phyloP scores from a whole-genome alignment of 1,284 basidiomycete species.

The Tylopilus orsonianus region DNA sequence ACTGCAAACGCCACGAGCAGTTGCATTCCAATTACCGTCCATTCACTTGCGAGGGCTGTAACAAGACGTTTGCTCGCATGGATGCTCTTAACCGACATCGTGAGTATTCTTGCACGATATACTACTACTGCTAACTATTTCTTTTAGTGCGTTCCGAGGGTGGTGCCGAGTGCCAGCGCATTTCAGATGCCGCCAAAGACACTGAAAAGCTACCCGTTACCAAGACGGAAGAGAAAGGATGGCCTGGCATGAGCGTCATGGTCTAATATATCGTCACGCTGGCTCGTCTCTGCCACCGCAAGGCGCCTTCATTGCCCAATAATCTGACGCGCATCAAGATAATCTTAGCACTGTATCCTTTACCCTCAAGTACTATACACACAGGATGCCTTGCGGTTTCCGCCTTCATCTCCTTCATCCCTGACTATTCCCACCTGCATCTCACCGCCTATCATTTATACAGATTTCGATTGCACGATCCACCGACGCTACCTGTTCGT shows the following conservation, averaged over 20 bases:
- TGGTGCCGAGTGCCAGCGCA: conserved; percentile 52
- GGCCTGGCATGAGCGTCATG: conserved; percentile 30
- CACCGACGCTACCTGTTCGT: conserved; percentile 18
- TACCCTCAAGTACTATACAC: conserved; percentile 26
- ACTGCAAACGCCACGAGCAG: conserved; percentile 82
- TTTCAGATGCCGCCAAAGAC: conserved; percentile 34
- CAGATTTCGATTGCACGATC: conserved; percentile 33
- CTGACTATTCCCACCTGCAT: conserved; percentile 10
- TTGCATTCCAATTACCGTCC: conserved; percentile 76
- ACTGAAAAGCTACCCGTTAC: conserved; percentile 17
- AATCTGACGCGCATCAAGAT: conserved; percentile 22
- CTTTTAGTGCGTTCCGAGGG: conserved; percentile 53
- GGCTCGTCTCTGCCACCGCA: conserved; percentile 12
- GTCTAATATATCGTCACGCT: conserved; percentile 20
- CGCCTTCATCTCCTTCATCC: conserved; percentile 9
- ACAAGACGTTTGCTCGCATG: conserved; percentile 76
- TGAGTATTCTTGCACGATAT: conserved; percentile 40
- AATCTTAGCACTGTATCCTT: conserved; percentile 23
- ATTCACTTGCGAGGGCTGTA: conserved; percentile 67
- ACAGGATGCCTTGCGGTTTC: conserved; percentile 30
- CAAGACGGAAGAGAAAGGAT: conserved; percentile 30
- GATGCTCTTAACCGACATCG: conserved; percentile 77
- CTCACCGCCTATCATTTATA: conserved; percentile 26
- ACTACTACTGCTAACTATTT: not conserved
- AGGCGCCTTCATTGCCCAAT: conserved; percentile 15